Base-by-base conservation (phyloP, 129 eudicot species). In the Flaveria robusta region DNA sequence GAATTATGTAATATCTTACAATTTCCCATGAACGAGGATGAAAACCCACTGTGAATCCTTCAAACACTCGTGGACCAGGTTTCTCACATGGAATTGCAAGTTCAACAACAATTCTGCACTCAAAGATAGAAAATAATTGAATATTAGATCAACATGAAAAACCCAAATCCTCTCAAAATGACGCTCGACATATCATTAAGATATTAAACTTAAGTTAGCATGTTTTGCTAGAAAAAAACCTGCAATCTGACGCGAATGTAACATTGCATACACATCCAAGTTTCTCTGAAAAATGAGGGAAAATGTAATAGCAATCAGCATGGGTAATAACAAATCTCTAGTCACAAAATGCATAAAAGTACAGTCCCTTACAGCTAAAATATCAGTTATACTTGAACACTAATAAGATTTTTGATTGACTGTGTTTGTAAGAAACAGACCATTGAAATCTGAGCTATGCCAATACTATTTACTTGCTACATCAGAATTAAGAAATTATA, bases 1-100 rank as follows among this genome's bases (percentile, higher is more conserved):
- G 9, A 59, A 39, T 7, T 27, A 43, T n/a, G 47, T 20, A 62
- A 78, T 56, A 50, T 41, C 85, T 71, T 78, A 93, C 98, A 76
- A 93, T 78, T 93, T 93, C 98, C 95, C 92, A 90, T 51, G 97
- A 80, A 3, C 92, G 78, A 29, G 97, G 97, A 90, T 87, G 92
- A 79, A 90, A 90, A 56, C 98, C 98, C 58, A 93, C 86, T 29
- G 98, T 93, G 81, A 90, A 93, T 75, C 98, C 98, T 75, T 93
- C 88, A 88, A 93, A 90, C 65, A 93, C 96, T 77, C 96, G 85
- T 29, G 49, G 46, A 39, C 97, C 96, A 14, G 80, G 88, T 78
- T 88, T 90, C 89, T 86, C 85, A 58, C 98, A 93, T 49, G 87
- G 92, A 75, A 93, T 83, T 75, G 98, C 98, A 74, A 93, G 89